phyloP scores from a whole-genome alignment of 257 asterid genomes.

The Solanum raphanifolium region DNA sequence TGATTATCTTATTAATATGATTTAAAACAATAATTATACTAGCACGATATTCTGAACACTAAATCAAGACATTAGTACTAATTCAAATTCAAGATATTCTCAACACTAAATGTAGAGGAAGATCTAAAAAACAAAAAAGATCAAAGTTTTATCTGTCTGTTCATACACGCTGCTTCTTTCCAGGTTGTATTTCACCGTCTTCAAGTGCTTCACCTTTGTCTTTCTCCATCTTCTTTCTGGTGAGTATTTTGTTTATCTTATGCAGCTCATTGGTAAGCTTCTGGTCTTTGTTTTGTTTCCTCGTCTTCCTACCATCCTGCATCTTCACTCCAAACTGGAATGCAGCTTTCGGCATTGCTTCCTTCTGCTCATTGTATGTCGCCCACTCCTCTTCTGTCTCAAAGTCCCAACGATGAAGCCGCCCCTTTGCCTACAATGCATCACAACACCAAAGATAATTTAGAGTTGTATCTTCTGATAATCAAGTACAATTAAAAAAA shows the following conservation, averaged over 20 bases:
- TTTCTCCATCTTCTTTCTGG: slow-evolving; percentile 72
- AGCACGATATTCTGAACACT: not conserved
- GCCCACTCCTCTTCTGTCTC: slow-evolving; percentile 99
- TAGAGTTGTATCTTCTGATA: not conserved
- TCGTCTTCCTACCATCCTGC: slow-evolving; percentile 97
- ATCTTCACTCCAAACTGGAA: slow-evolving; percentile 98
- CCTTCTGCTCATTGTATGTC: slow-evolving; percentile 90
- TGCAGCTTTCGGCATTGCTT: slow-evolving; percentile 99
- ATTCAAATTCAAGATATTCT: not conserved
- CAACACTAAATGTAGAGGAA: not conserved
- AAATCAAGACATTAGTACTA: not conserved
- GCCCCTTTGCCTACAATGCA: slow-evolving; percentile 71
- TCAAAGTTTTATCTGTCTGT: not conserved
- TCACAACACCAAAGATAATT: not conserved
- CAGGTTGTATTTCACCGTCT: slow-evolving; percentile 64
- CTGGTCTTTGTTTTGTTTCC: slow-evolving; percentile 97
- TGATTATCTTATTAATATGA: no score
- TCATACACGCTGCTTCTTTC: slow-evolving; percentile 64
- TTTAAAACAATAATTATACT: not conserved
- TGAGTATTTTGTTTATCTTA: slow-evolving; percentile 78
- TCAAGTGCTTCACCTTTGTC: slow-evolving; percentile 35
- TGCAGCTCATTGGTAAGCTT: slow-evolving; percentile 87
- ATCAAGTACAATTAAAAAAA: not conserved
- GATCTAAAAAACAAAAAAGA: not conserved
- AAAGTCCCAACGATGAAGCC: slow-evolving; percentile 98